Base-by-base conservation (phyloP, 1,284 basidiomycete genomes). In the Cutaneotrichosporon spelunceum region DNA sequence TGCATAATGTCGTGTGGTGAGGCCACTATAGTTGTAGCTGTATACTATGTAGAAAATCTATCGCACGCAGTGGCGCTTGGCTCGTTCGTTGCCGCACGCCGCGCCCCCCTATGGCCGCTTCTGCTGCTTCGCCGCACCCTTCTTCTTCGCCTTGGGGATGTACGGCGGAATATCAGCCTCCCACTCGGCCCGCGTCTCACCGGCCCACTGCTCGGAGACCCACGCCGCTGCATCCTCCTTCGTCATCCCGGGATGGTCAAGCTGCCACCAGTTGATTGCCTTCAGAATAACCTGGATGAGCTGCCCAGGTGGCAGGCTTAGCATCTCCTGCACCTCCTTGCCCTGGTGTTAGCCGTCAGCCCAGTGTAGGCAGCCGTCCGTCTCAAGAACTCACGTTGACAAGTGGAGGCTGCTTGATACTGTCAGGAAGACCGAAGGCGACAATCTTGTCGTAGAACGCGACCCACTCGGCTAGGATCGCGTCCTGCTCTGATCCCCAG, bases 251-350 rank as follows among this genome's bases (percentile, higher is more conserved):
- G 92, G 90, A 73, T 92, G 80, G 39, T 85, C 86, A 13, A 96
- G 82, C 73, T 93, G 91, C 90, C 91, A 95, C 64, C 86, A 84
- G 24, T 90, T 74, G 45, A 95, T 82, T 42, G 82, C 83, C 21
- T 82, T 78, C n/a, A 90, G 81, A 21, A 88, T 83, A 26, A 82
- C 77, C 29, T 85, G 83, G 7, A 87, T 85, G 85, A 90, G 88
- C 2, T 84, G 84, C 1, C 91, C 90, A 1, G 87, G 83, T 64
- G 81, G 84, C 3, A 80, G 78, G 10, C 80, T 82, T 9, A 94
- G 81, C 5, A 85, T 73, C 26, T 79, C 66, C 7, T 84, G 80
- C 48, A 93, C 81, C 56, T 88, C 84, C 49, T 83, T 85, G 3
- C 93, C 93, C 92, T 95, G 67, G 62, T 39, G 16, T 33, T 14